Evolutionary conservation across 176 grass and related monocot genomes (phyloP).

Genomic region (Triticum monococcum): DNA sequence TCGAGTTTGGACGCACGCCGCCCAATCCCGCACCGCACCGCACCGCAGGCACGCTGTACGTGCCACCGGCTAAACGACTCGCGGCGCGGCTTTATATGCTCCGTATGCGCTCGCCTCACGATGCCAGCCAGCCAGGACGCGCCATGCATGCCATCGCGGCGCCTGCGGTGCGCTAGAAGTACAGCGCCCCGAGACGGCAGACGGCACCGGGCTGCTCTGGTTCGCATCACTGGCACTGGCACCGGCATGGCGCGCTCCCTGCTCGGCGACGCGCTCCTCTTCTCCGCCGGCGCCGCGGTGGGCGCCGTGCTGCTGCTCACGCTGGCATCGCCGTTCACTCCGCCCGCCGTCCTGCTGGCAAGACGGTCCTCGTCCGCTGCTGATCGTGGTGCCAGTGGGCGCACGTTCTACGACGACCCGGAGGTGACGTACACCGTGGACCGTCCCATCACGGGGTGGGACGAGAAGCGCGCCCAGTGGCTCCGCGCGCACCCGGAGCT

Average conservation of each 20-base stretch:
- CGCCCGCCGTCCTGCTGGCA: not conserved
- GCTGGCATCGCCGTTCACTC: conserved; percentile 45
- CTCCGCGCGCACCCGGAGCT: conserved; percentile 48
- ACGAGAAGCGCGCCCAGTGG: conserved; percentile 70
- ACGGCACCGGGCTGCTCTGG: conserved; percentile 7
- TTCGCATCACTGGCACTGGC: not conserved
- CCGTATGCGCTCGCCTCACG: not conserved
- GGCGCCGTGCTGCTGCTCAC: conserved; percentile 44
- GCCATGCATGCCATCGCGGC: not conserved
- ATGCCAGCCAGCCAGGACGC: not conserved
- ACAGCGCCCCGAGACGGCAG: not conserved
- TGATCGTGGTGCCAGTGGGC: not conserved
- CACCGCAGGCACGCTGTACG: not conserved
- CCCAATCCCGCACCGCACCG: not conserved
- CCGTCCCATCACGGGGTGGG: conserved; percentile 59
- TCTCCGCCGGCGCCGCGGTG: conserved; percentile 51
- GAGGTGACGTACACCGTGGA: conserved; percentile 65
- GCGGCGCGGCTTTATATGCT: not conserved
- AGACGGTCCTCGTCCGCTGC: not conserved
- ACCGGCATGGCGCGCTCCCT: conserved; percentile 29
- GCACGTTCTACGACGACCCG: conserved; percentile 87
- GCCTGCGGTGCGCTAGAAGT: not conserved
- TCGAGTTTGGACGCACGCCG: not conserved
- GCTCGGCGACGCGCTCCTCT: conserved; percentile 53
- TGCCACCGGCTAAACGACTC: not conserved